A percentile compares a stretch with the other conserved stretches of the same genome.
Conservation (phyloP, 2,329 filamentous ascomycete genomes). For the Colletotrichum endophyticum region DNA sequence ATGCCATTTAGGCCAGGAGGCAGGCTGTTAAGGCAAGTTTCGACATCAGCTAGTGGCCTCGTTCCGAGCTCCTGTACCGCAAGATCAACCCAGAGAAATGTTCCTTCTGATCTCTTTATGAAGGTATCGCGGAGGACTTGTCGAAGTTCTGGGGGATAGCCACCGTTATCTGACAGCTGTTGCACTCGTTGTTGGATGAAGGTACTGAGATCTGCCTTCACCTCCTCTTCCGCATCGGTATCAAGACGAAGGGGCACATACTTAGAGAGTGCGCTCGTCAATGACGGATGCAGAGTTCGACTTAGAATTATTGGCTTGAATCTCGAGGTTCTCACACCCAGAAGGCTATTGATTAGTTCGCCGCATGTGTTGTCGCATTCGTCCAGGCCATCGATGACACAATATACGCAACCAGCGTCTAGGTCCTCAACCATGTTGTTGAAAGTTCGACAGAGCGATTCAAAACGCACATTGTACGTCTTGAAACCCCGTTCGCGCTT, state of each 20-base stretch:
- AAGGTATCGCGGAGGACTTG: accelerated
- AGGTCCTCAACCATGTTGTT: accelerated
- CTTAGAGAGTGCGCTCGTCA: accelerated
- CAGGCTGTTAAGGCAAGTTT: accelerated
- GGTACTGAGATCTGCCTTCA: accelerated
- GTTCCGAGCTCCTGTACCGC: too few species aligned
- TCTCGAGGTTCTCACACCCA: accelerated
- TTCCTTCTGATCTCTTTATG: too few species aligned
- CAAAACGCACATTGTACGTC: too few species aligned
- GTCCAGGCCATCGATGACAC: too few species aligned
- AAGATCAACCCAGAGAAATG: accelerated
- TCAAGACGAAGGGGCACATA: too few species aligned
- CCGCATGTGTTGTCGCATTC: too few species aligned
- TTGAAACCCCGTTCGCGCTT: accelerated
- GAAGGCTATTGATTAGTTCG: too few species aligned
- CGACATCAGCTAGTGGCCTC: accelerated
- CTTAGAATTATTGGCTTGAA: too few species aligned
- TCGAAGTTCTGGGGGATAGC: accelerated
- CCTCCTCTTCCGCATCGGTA: accelerated
- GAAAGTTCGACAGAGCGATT: too few species aligned
- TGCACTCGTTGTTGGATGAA: too few species aligned
- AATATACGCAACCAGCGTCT: accelerated
- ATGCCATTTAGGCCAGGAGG: too few species aligned
- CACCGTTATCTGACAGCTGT: too few species aligned
- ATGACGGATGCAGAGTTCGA: accelerated